phyloP scores from a whole-genome alignment of 805 yeast species.

The Starmerella tilneyi region DNA sequence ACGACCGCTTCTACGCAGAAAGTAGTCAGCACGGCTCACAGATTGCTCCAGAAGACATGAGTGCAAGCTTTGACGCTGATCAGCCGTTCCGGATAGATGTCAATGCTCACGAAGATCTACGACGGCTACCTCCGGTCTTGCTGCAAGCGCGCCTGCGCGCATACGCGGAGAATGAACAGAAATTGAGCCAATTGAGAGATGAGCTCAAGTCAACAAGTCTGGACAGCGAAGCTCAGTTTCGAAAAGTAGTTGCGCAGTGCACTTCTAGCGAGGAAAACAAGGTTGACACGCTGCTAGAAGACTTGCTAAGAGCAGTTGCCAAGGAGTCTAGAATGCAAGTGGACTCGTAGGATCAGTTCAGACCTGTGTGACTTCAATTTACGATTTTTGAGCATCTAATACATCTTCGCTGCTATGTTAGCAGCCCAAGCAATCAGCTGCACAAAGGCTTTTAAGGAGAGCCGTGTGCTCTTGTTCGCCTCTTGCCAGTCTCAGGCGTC shows the following conservation, averaged over 20 bases:
- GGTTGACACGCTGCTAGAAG: slow-evolving; percentile 73
- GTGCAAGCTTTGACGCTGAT: slow-evolving; percentile 45
- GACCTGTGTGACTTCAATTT: no score
- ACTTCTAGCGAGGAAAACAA: slow-evolving; percentile 74
- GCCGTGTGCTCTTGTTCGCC: slow-evolving; percentile 19
- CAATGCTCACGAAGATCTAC: slow-evolving; percentile 4
- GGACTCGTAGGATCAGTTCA: no score
- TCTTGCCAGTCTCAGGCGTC: slow-evolving; percentile 27
- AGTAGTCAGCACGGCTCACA: slow-evolving; percentile 27
- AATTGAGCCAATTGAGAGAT: slow-evolving; percentile 43
- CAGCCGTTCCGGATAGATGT: slow-evolving; percentile 64
- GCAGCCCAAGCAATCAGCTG: no score
- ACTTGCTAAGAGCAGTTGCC: slow-evolving; percentile 80
- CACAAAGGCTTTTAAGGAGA: no score
- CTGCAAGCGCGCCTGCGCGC: slow-evolving; percentile 68
- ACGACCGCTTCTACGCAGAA: slow-evolving; percentile 39
- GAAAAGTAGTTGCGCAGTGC: slow-evolving; percentile 79
- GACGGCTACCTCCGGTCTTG: slow-evolving; percentile 23
- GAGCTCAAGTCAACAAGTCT: slow-evolving; percentile 45
- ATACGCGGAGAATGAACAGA: slow-evolving; percentile 57
- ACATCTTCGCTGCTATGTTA: no score
- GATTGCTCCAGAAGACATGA: slow-evolving; percentile 20
- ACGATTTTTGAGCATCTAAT: no score
- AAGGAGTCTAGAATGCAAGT: slow-evolving; percentile 39
- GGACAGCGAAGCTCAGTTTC: slow-evolving; percentile 63